These are phyloP conservation scores for Claviceps fusiformis DNA, from an alignment of 2,329 filamentous ascomycete genomes.

Conservation along the genomic window DNA sequence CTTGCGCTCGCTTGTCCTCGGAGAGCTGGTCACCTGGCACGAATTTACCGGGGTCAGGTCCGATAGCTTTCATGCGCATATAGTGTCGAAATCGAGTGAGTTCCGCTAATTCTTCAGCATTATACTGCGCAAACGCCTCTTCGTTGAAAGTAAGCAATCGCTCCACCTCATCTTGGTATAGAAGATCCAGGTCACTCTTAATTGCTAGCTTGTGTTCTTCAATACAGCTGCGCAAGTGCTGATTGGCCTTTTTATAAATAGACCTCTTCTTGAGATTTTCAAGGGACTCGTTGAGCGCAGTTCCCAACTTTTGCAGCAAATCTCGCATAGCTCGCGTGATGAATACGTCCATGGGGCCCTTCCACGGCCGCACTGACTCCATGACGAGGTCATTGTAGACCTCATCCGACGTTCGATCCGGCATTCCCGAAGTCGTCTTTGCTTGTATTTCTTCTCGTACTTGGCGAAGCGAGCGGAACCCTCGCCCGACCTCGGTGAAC, in stretches of 20 bases:
- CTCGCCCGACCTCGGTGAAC: constrained; percentile 25
- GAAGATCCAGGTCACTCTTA: constrained; percentile 23
- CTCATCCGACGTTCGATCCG: constrained; percentile 42
- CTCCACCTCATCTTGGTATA: constrained; percentile 39
- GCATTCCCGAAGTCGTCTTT: constrained; percentile 43
- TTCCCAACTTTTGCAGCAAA: constrained; percentile 31
- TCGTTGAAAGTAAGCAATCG: constrained; percentile 45
- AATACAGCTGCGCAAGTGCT: constrained; percentile 32
- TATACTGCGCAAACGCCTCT: constrained; percentile 31
- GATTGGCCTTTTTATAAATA: constrained; percentile 34
- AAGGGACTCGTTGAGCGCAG: constrained; percentile 34
- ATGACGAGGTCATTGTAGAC: constrained; percentile 46
- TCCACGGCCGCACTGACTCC: constrained; percentile 46
- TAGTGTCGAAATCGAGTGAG: constrained; percentile 35
- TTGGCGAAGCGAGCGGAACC: constrained; percentile 31
- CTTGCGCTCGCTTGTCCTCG: constrained; percentile 31
- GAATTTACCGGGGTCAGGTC: constrained; percentile 12
- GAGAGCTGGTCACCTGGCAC: constrained; percentile 20
- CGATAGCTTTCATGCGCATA: constrained; percentile 30
- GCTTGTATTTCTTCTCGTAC: constrained; percentile 41
- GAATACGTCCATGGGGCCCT: constrained; percentile 34
- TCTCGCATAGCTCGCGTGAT: constrained; percentile 33
- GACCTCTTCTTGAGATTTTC: constrained; percentile 30
- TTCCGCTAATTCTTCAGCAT: constrained; percentile 29
- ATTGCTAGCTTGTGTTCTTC: constrained; percentile 24